Base-by-base conservation (phyloP, 2,329 filamentous ascomycete species). In the Blastomyces gilchristii region DNA sequence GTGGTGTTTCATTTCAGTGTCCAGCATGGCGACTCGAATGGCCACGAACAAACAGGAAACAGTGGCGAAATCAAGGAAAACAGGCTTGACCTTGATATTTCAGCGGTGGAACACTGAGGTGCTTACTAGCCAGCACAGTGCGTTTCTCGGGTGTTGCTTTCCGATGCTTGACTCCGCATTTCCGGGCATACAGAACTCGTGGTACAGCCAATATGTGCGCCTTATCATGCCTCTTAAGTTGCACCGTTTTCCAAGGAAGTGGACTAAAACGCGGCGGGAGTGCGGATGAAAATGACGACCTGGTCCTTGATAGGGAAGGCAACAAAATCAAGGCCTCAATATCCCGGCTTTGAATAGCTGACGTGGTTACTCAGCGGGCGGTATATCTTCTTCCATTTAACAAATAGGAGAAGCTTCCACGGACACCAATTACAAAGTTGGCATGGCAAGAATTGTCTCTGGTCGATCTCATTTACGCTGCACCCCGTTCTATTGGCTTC, bases 181-280 rank as follows among this genome's bases (percentile, higher is more conserved):
- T 28, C 7, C 52, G 18, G 14, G 18, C 28, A 28, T 31, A 54
- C 52, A 54, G 16, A 18, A 16, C 52, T 28, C 9, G 52, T 54
- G 28, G 14, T 54, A 54, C 31, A 54, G 8, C 28, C 16, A 31
- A 54, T 34, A 34, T 54, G 52, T 54, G 12, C 52, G 6, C 31
- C 52, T 54, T 34, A 34, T 12, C 52, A 54, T 34, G 18, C 1
- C 16, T 5, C 18, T n/a, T 14, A 54, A 34, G 52, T 54, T 37
- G 28, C 52, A 37, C 52, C 34, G 9, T 54, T 34, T 54, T 54
- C 52, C 52, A 54, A 54, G 52, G 52, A 54, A 54, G n/a, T 54
- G 18, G 37, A 16, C 28, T 37, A 28, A 54, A 54, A 34, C n/a
- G 8, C 28, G 34, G 25, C 52, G 52, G 52, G 9, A 25, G 11